Percentiles rank a stretch among this genome's conserved stretches.
Evolutionary conservation across 257 asterid genomes (phyloP).

Genomic region (Ophiorrhiza pumila): DNA sequence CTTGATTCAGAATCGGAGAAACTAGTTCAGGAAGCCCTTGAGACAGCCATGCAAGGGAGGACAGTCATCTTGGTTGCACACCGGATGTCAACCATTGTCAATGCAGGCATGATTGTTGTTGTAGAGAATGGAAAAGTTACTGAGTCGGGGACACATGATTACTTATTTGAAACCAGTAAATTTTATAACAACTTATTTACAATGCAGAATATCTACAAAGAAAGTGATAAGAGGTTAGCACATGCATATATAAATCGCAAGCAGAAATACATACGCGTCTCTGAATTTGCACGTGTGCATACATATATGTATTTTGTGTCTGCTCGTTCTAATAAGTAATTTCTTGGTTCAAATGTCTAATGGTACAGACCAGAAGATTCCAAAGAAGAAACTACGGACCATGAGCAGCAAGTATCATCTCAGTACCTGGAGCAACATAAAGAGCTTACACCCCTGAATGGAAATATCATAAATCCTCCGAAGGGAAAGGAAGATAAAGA

Average conservation of each 20-base stretch:
- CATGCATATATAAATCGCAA: not conserved
- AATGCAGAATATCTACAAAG: conserved; percentile 62
- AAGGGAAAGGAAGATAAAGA: conserved; percentile 35
- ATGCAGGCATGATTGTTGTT: conserved; percentile 64
- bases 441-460: conserved; percentile 31
- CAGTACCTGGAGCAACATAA: conserved; percentile 31
- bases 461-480: conserved; percentile 26
- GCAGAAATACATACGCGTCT: not conserved
- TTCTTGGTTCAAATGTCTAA: conserved; percentile 11
- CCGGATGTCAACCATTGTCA: conserved; percentile 71
- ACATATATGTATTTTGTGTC: too few species aligned
- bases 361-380: conserved; percentile 38
- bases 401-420: conserved; percentile 34
- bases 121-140: conserved; percentile 63
- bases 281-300: not conserved
- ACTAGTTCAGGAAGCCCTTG: conserved; percentile 80
- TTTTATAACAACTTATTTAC: conserved; percentile 58
- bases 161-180: conserved; percentile 37
- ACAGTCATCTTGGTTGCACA: conserved; percentile 82
- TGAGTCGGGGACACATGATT: conserved; percentile 57
- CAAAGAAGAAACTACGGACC: conserved; percentile 27
- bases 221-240: conserved; percentile 43
- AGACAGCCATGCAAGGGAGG: conserved; percentile 69
- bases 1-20: conserved; percentile 86
- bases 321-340: not conserved